Evolutionary conservation across 371 early-diverging fungal species (phyloP), one percentile per base, ranked within the genome.

Genomic region (Circinella umbellata): DNA sequence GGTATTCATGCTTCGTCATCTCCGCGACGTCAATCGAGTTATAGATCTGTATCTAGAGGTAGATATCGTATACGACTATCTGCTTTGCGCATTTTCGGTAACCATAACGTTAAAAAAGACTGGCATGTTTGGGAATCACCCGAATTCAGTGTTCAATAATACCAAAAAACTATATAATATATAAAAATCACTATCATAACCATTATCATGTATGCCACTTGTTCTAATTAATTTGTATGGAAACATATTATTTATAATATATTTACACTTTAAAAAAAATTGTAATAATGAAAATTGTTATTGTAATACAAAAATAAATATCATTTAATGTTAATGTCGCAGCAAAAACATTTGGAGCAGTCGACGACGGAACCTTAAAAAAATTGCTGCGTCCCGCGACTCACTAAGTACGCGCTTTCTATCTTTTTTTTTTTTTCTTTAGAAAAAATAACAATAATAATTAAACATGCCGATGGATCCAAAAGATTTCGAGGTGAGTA

Each of bases 401-500:
- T 8, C 51, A 5, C 0, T 51, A 34, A 9, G 1, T 13, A 64
- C 65, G 65, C 65, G 65, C 46, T 35, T 34, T 42, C 42, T 42
- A 18, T 27, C 15, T 64, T 53, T 53, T 18, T 37, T 37, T 37
- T 20, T n/a, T 34, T 11, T 11, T 10, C 39, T 62, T 35, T 27
- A 9, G 9, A 27, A 42, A 6, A 9, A 42, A 42, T 9, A 42
- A 42, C 6, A 42, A 5, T 14, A 36, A 36, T 60, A 34, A 60
- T 60, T 27, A 14, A 60, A 61, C 37, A 49, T 64, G 49, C 46
- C 49, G 46, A 76, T 79, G 74, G 74, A 73, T 68, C 61, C 47
- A n/a, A 66, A 69, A 63, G 71, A 76, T 66, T 72, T 72, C 53
- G 72, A 72, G 68, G 72, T 49, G 61, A 72, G 68, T 64, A 63